Conservation (phyloP, 768 basidiomycete genomes). For the Cystofilobasidium ferigula region DNA sequence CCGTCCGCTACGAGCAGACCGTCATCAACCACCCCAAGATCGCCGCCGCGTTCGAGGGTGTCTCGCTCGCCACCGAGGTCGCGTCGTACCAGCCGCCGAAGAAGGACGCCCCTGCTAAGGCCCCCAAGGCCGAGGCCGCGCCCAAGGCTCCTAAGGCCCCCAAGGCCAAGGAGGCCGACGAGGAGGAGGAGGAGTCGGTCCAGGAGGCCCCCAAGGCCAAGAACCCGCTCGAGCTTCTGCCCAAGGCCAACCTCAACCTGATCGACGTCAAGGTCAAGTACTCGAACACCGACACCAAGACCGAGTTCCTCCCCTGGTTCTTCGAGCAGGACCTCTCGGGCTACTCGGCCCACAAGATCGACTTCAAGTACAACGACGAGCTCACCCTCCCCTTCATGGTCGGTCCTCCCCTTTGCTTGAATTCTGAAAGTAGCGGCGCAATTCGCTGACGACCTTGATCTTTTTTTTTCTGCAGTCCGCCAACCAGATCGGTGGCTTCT, state of each 20-base stretch:
- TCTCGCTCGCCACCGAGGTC: slow-evolving; percentile 49
- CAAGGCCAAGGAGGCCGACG: slow-evolving; percentile 42
- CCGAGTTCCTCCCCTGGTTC: slow-evolving; percentile 89
- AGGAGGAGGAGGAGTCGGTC: slow-evolving; percentile 68
- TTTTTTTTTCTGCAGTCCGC: background rate
- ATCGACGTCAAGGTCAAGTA: slow-evolving; percentile 95
- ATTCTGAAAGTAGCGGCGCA: background rate
- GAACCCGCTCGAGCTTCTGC: slow-evolving; percentile 87
- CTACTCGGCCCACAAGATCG: slow-evolving; percentile 80
- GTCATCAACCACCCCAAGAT: slow-evolving; percentile 71
- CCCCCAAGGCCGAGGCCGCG: slow-evolving; percentile 33
- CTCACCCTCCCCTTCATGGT: slow-evolving; percentile 21
- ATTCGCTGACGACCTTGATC: background rate
- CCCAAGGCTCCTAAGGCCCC: slow-evolving; percentile 38
- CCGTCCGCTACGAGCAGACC: slow-evolving; percentile 77
- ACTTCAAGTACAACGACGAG: slow-evolving; percentile 90
- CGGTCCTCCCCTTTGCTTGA: background rate
- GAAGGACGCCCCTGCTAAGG: slow-evolving; percentile 43
- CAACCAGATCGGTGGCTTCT: slow-evolving; percentile 71
- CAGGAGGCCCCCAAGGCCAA: slow-evolving; percentile 78
- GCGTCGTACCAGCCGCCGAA: slow-evolving; percentile 56
- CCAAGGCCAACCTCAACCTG: slow-evolving; percentile 47
- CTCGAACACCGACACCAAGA: slow-evolving; percentile 95
- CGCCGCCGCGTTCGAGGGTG: slow-evolving; percentile 52
- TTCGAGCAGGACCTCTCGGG: slow-evolving; percentile 84